Base-by-base conservation (phyloP, 2,329 filamentous ascomycete species). In the Ascochyta viciae-villosae region DNA sequence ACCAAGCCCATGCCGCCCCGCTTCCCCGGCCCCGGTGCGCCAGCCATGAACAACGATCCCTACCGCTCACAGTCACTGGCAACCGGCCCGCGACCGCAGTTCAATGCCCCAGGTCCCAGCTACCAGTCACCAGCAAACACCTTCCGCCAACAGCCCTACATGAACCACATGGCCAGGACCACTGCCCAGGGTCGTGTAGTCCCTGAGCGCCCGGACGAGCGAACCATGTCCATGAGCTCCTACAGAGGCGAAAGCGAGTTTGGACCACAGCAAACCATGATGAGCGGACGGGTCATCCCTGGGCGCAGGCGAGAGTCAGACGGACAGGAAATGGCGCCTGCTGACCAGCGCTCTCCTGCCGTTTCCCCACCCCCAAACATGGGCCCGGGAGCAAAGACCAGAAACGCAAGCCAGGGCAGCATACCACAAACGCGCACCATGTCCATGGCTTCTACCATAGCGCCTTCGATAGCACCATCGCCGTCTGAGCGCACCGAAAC, bases 61-160 rank as follows among this genome's bases (percentile, higher is more conserved):
- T 96, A 92, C 78, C 87, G 95, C 56, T 96, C 95, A n/a, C 92
- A 96, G 68, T 98, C 94, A 31, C 87, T 99, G 72, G 94, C 92
- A 34, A 88, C 87, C 60, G 84, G 85, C 62, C 84, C 89, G 48
- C 87, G 92, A 60, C 91, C 90, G 33, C 86, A 87, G 58, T 86
- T 89, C 76, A 91, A 92, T 71, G 84, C 87, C 15, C 63, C 65
- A 15, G 64, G 63, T 12, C 65, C 63, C 15, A 64, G 63, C n/a
- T 70, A 74, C 26, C 71, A 76, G 23, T 84, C 88, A 12, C 87
- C 90, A 24, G 88, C 89, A 47, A 90, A 88, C 71, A 85, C 89
- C 39, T 92, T 92, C 70, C 88, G 93, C 50, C 89, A 93, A 64
- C 87, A 89, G 56, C 89, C 87, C 27, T 94, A 91, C 71, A 86